Conservation (phyloP, 2,329 filamentous ascomycete genomes). For the Diplodia scrobiculata region DNA sequence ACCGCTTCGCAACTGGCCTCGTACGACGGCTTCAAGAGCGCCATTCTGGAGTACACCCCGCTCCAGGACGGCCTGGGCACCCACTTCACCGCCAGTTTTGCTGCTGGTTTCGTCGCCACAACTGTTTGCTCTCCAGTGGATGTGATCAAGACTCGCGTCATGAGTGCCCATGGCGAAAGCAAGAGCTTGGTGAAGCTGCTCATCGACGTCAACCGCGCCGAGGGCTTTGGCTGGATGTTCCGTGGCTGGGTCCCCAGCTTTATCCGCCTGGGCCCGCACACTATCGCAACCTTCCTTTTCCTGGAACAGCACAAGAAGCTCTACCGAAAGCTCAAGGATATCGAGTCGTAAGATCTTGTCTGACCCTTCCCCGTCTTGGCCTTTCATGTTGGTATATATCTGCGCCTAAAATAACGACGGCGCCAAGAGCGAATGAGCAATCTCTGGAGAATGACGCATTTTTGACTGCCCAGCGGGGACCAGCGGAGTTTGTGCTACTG, state of each 20-base stretch:
- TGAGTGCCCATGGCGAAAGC: conserved; percentile 63
- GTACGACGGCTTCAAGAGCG: conserved; percentile 78
- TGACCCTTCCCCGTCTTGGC: not conserved
- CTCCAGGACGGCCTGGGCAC: conserved; percentile 70
- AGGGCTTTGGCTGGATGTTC: conserved; percentile 82
- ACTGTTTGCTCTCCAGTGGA: conserved; percentile 84
- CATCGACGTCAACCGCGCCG: conserved; percentile 66
- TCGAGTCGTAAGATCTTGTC: conserved; percentile 2
- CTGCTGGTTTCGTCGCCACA: conserved; percentile 80
- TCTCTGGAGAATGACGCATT: not conserved
- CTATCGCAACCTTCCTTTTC: conserved; percentile 83
- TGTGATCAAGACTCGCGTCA: conserved; percentile 85
- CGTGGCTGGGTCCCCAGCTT: conserved; percentile 86
- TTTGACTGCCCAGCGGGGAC: conserved; percentile 1
- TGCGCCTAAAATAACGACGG: not conserved
- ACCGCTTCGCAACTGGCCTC: conserved; percentile 80
- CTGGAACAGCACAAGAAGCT: conserved; percentile 82
- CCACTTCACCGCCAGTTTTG: conserved; percentile 75
- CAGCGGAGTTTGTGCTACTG: conserved; percentile 2
- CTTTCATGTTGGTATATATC: not conserved
- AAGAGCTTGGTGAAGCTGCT: conserved; percentile 63
- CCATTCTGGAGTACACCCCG: conserved; percentile 66
- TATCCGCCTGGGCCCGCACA: conserved; percentile 70
- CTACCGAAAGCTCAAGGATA: conserved; percentile 51
- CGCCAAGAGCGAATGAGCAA: conserved; percentile 4